phyloP scores from a whole-genome alignment of 768 basidiomycete genomes.

The Calocera viscosa region DNA sequence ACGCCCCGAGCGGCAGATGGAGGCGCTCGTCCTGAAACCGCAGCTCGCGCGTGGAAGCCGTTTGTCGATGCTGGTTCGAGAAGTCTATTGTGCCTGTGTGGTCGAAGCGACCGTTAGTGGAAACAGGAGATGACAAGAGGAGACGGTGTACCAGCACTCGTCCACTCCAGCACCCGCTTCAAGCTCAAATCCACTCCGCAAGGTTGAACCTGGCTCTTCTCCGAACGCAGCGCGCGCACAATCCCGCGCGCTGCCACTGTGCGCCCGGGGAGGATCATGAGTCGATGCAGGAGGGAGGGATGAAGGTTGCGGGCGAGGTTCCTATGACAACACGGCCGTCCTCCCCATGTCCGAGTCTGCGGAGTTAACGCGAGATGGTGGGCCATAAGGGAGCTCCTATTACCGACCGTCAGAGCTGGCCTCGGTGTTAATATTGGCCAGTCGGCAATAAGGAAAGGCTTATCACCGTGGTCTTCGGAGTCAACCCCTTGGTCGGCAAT shows the following conservation, averaged over 20 bases:
- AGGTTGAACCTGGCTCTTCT: slow-evolving; percentile 14
- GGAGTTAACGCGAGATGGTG: no score
- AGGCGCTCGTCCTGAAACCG: slow-evolving; percentile 12
- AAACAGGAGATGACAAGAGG: neutral
- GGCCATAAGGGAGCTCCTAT: no score
- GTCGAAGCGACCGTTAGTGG: no score
- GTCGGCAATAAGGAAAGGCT: no score
- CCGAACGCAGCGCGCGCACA: neutral
- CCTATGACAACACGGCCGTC: no score
- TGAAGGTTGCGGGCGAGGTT: no score
- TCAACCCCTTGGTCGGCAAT: no score
- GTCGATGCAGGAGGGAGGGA: no score
- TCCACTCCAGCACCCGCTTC: slow-evolving; percentile 15
- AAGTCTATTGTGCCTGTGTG: slow-evolving; percentile 15
- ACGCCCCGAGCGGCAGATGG: slow-evolving; percentile 13
- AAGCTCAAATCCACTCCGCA: slow-evolving; percentile 16
- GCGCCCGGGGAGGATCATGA: neutral
- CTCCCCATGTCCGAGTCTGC: no score
- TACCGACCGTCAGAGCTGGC: no score
- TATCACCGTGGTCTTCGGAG: no score
- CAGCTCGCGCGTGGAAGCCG: slow-evolving; percentile 13
- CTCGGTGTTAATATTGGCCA: no score
- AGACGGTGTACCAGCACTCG: neutral
- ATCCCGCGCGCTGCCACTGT: neutral
- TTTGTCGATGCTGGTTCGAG: slow-evolving; percentile 15